Percentiles rank a stretch among this genome's conserved stretches.
These are phyloP conservation scores for Phaeosphaeriaceae sp. DNA, from an alignment of 2,329 filamentous ascomycete genomes.

Conservation along the genomic window DNA sequence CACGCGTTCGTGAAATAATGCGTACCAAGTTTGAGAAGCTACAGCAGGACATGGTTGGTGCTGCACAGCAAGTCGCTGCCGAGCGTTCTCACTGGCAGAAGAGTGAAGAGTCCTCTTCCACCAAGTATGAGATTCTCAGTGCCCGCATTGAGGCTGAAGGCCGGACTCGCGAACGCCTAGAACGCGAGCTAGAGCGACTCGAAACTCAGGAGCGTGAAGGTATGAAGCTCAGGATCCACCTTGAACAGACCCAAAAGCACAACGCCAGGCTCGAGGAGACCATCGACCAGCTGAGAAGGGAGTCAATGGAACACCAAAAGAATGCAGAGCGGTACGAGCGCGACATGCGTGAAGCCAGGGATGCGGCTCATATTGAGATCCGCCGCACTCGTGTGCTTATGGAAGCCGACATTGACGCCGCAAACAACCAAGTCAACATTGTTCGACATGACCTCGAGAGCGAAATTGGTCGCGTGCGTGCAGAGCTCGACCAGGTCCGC, in stretches of 20 bases:
- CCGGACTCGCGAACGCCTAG: constrained; percentile 53
- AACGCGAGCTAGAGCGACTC: constrained; percentile 54
- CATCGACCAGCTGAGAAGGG: constrained; percentile 60
- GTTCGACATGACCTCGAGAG: constrained; percentile 82
- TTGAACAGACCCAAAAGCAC: constrained; percentile 63
- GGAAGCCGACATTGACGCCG: constrained; percentile 80
- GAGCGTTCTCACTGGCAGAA: constrained; percentile 82
- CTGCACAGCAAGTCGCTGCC: constrained; percentile 78
- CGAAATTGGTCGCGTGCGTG: constrained; percentile 73
- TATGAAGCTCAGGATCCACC: constrained; percentile 77
- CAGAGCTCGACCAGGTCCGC: constrained; percentile 77
- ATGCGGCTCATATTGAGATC: constrained; percentile 79
- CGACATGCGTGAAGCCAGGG: constrained; percentile 83
- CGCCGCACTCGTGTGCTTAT: constrained; percentile 79
- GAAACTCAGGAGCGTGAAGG: constrained; percentile 72
- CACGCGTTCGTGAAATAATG: constrained; percentile 82
- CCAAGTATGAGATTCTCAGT: constrained; percentile 61
- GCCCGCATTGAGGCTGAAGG: constrained; percentile 57
- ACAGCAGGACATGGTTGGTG: constrained; percentile 83
- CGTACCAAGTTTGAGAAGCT: constrained; percentile 82
- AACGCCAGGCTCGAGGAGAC: constrained; percentile 70
- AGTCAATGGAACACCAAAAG: constrained; percentile 76
- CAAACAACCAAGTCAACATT: constrained; percentile 84
- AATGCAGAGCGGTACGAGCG: constrained; percentile 73
- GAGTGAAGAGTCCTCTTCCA: constrained; percentile 64